Base-by-base conservation (phyloP, 2,329 filamentous ascomycete genomes). In the Fonsecaea pugnacius region DNA sequence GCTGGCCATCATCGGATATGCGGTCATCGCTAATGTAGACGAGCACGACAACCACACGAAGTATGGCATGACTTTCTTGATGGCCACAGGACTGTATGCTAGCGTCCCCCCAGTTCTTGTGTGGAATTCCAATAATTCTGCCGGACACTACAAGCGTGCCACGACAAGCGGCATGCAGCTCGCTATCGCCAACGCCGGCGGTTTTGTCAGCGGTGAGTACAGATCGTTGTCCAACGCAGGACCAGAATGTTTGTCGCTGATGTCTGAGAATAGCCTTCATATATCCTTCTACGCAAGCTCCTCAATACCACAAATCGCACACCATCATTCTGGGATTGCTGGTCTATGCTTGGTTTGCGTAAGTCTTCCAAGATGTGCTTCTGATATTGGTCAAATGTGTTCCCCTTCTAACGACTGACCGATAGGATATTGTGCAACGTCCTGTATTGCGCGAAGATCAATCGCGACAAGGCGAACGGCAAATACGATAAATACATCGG, bases 61-160 rank as follows among this genome's bases (percentile, higher is more conserved):
- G 58, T 89, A 89, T 69, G 86, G 81, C 43, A 89, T 89, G 85
- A 89, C 87, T 0, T 88, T 87, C 70, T 77, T 90, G 60, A 88
- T 89, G 85, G 85, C 87, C 0, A 84, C 83, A 0, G 87, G 87
- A 9, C 80, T 89, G 72, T 90, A 89, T 72, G 80, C 82, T 52
- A 85, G 84, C 48, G 85, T 89, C 0, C 87, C 87, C 0, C 84
- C 83, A 18, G 83, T 89, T 2, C 76, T 90, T 9, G 87, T 84
- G 1, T 90, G 87, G 87, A 84, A 87, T 66, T 84, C 85, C 1
- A 89, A 89, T 72, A 90, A 90, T 72, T 87, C 84, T 0, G 86
- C 87, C 0, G 87, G 85, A 0, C 88, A 91, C 72, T 90, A 90
- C 72, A 91, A 90, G 73, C 78, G 88, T 14, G 88, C 89, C 0